Percentiles rank a stretch among this genome's conserved stretches.
phyloP scores from a whole-genome alignment of 1,284 basidiomycete genomes.

The Pascua sp. region DNA sequence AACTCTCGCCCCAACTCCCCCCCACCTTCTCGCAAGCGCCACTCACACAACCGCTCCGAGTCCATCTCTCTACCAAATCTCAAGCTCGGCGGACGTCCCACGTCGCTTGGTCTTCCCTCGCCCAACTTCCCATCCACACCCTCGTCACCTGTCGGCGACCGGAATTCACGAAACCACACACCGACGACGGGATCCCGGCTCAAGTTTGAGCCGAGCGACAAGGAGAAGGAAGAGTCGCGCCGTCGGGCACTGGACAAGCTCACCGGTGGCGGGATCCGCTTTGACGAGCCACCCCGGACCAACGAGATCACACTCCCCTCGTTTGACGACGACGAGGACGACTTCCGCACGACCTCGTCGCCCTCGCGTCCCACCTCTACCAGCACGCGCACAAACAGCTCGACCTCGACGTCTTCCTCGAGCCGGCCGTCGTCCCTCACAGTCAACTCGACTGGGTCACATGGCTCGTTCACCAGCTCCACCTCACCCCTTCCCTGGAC shows the following conservation, averaged over 20 bases:
- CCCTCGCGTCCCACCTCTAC: too few species aligned
- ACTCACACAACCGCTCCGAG: slow-evolving; percentile 45
- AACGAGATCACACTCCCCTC: slow-evolving; percentile 38
- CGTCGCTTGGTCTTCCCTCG: slow-evolving; percentile 33
- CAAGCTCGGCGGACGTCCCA: slow-evolving; percentile 33
- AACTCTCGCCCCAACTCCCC: slow-evolving; percentile 21
- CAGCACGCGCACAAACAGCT: too few species aligned
- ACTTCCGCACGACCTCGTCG: slow-evolving; percentile 23
- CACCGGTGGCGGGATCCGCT: slow-evolving; percentile 22
- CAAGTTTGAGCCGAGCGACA: slow-evolving; percentile 45
- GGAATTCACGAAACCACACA: slow-evolving; percentile 11
- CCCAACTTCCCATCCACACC: slow-evolving; percentile 35
- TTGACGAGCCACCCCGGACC: slow-evolving; percentile 6
- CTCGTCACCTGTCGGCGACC: slow-evolving; percentile 25
- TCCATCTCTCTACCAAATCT: slow-evolving; percentile 46
- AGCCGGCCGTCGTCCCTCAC: slow-evolving; percentile 30
- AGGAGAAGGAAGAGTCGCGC: slow-evolving; percentile 41
- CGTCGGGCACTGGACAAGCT: slow-evolving; percentile 44
- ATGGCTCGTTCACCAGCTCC: slow-evolving; percentile 17
- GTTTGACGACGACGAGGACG: slow-evolving; percentile 41
- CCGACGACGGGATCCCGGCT: slow-evolving; percentile 20
- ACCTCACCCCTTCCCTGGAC: slow-evolving; percentile 28
- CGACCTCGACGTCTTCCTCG: slow-evolving; percentile 27
- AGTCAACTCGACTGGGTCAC: slow-evolving; percentile 13
- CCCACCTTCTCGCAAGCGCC: slow-evolving; percentile 22